phyloP scores from a whole-genome alignment of 768 basidiomycete species.

The Hericium alpestre region DNA sequence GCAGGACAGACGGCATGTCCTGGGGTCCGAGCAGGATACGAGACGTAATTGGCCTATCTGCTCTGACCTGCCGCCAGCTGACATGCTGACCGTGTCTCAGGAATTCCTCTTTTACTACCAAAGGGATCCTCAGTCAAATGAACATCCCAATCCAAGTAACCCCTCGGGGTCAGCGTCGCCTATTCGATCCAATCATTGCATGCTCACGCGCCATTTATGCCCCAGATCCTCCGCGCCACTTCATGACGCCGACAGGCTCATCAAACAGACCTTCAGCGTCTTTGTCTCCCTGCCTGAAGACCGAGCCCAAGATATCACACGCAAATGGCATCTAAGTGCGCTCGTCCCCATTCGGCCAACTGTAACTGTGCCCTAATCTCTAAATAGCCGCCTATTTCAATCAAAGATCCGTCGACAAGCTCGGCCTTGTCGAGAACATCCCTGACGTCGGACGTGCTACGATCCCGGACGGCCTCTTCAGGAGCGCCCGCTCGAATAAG shows the following conservation, averaged over 20 bases:
- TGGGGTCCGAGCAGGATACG: constrained; percentile 80
- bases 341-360: constrained; percentile 7
- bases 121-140: constrained; percentile 16
- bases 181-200: neutral
- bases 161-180: constrained; percentile 9
- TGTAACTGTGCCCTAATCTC: constrained; percentile 6
- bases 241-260: constrained; percentile 31
- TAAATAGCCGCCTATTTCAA: constrained; percentile 72
- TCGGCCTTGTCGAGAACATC: constrained; percentile 64
- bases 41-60: constrained; percentile 41
- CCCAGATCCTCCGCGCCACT: constrained; percentile 23
- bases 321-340: constrained; percentile 81
- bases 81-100: constrained; percentile 24
- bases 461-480: constrained; percentile 61
- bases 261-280: constrained; percentile 80
- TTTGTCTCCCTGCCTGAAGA: constrained; percentile 44
- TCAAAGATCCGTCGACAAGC: constrained; percentile 58
- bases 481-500: constrained; percentile 26
- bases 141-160: constrained; percentile 10
- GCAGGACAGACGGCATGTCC: constrained; percentile 59
- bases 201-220: constrained; percentile 21
- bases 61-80: neutral
- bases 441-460: constrained; percentile 43
- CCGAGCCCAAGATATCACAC: constrained; percentile 17
- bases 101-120: constrained; percentile 84